phyloP scores from a whole-genome alignment of 176 grass and related monocot genomes.

The Carex scoparia region DNA sequence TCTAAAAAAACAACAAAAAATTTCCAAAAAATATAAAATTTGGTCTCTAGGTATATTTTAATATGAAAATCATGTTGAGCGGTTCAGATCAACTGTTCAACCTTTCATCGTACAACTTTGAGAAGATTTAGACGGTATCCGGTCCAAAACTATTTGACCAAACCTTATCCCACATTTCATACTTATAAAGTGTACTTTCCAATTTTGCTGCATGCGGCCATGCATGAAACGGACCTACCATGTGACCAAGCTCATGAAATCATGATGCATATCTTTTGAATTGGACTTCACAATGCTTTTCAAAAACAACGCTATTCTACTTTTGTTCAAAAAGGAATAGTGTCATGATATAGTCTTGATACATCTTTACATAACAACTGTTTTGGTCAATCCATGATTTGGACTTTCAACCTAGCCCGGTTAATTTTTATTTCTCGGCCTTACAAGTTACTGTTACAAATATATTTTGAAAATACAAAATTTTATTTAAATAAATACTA shows the following conservation, averaged over 20 bases:
- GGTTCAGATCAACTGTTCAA: too few relatives aligned
- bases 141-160: too few relatives aligned
- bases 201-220: slow-evolving; percentile 10
- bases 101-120: too few relatives aligned
- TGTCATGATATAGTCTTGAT: neutral
- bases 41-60: too few relatives aligned
- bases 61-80: too few relatives aligned
- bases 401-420: neutral
- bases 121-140: too few relatives aligned
- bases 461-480: too few relatives aligned
- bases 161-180: neutral
- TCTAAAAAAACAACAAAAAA: too few relatives aligned
- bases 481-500: too few relatives aligned
- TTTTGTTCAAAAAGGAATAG: neutral
- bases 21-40: too few relatives aligned
- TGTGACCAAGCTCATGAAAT: neutral
- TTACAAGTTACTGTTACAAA: too few relatives aligned
- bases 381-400: neutral
- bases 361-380: neutral
- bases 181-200: slow-evolving; percentile 1
- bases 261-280: neutral
- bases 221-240: neutral
- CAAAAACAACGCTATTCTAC: neutral
- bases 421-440: neutral
- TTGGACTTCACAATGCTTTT: neutral